Evolutionary conservation across 208 protist genomes (phyloP).

Genomic region (Tritrichomonas foetus): DNA sequence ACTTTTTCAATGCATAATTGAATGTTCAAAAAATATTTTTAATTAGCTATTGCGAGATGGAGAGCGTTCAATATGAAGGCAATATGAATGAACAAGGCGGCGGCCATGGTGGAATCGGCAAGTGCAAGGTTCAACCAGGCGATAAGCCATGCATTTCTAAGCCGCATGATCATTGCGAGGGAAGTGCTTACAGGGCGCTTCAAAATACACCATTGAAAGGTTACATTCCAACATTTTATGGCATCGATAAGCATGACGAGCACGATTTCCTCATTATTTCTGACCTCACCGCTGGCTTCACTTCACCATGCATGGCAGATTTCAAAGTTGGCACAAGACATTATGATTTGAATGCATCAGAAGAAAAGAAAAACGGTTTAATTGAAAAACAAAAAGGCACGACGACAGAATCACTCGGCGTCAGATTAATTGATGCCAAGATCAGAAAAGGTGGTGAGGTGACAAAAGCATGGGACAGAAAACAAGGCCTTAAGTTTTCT

Average conservation of each 20-base stretch:
- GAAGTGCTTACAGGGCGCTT: background rate
- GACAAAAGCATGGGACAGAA: background rate
- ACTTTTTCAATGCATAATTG: no score
- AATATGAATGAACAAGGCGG: background rate
- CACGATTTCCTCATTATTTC: background rate
- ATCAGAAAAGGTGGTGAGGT: background rate
- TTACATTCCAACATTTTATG: background rate
- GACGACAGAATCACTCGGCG: background rate
- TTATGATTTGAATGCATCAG: background rate
- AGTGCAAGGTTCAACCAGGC: background rate
- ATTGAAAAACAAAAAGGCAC: background rate
- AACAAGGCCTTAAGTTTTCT: background rate
- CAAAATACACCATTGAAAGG: background rate
- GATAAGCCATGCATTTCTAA: background rate
- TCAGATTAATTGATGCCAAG: background rate
- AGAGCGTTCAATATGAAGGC: background rate
- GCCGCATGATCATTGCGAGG: conserved; percentile 11
- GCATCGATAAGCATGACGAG: background rate
- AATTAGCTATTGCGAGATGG: no score
- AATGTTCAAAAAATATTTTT: no score
- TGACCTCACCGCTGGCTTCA: background rate
- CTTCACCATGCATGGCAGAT: background rate
- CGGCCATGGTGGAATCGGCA: background rate
- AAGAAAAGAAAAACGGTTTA: background rate
- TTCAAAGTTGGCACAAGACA: conserved; percentile 22